Conservation (phyloP, 176 grass and related monocot genomes). For the Microstegium vimineum region DNA sequence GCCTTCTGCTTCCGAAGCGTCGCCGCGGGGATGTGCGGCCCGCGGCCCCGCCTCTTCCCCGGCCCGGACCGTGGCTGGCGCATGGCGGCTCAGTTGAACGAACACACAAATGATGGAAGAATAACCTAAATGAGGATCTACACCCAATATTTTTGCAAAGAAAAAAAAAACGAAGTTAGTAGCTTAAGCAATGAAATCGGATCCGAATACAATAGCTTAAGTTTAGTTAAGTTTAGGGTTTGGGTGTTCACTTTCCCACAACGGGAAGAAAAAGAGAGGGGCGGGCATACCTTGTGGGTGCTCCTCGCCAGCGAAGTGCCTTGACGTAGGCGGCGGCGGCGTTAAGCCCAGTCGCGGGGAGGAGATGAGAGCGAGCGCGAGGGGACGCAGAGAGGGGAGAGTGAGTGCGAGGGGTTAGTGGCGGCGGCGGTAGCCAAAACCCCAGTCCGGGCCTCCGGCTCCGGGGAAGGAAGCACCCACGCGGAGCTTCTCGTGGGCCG, state of each 20-base stretch:
- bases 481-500: neutral
- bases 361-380: neutral
- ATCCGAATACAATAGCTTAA: neutral
- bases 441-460: no score
- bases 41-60: constrained; percentile 2
- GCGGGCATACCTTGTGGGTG: neutral
- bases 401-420: neutral
- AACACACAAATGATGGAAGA: neutral
- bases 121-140: neutral
- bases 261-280: neutral
- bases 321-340: neutral
- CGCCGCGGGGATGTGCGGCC: neutral
- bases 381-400: no score
- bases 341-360: neutral
- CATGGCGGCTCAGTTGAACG: neutral
- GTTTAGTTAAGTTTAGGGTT: neutral
- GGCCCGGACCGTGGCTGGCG: neutral
- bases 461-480: neutral
- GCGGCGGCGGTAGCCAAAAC: neutral
- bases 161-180: neutral
- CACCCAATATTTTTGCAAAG: neutral
- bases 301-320: neutral
- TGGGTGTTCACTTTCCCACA: neutral
- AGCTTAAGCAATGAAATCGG: neutral
- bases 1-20: constrained; percentile 61